Base-by-base conservation (phyloP, 352 stramenopile species). In the Pseudoperonospora humuli region DNA sequence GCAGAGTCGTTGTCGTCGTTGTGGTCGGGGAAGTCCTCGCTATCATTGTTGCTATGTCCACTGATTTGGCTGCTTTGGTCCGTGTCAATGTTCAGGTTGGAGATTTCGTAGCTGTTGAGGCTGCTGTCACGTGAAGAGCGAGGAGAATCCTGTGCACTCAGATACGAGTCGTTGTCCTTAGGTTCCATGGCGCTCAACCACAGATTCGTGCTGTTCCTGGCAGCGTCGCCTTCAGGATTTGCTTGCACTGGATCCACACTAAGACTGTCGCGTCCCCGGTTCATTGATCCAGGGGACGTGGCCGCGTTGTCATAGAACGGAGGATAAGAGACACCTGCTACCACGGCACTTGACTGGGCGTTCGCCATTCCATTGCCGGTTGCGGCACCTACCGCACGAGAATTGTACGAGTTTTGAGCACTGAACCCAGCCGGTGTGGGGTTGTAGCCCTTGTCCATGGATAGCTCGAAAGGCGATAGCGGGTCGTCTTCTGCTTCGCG, bases 121-220 rank as follows among this genome's bases (percentile, higher is more conserved):
- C 66, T 78, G 52, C 67, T 66, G 47, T 70, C 70, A 45, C 51
- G 56, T 37, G 68, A 57, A 18, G 61, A 73, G 34, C 74, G 59
- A 3, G 59, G 50, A 11, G 64, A 71, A 19, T 83, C 60, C 26
- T 84, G 70, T 3, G 71, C 73, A 14, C 64, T 81, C 48, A 71
- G 41, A 51, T 68, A 86, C 37, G 59, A 85, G 37, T 86, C 74
- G 40, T 86, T 86, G 28, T 84, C 70, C 66, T 85, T 84, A 39
- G 65, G 53, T 46, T 89, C 77, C 77, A 89, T 89, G 11, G 77
- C 77, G 42, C 75, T 89, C 55, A 89, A 56, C 77, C 77, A 89
- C 17, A 86, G 42, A 64, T 86, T 89, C 14, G 70, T 75, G 54
- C 57, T 59, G 42, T 73, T 81, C 26, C 45, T 49, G 13, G 48